Percentiles rank a stretch among this genome's conserved stretches.
Conservation (phyloP, 345 rosid genomes). For the Sisymbrium altissimum region DNA sequence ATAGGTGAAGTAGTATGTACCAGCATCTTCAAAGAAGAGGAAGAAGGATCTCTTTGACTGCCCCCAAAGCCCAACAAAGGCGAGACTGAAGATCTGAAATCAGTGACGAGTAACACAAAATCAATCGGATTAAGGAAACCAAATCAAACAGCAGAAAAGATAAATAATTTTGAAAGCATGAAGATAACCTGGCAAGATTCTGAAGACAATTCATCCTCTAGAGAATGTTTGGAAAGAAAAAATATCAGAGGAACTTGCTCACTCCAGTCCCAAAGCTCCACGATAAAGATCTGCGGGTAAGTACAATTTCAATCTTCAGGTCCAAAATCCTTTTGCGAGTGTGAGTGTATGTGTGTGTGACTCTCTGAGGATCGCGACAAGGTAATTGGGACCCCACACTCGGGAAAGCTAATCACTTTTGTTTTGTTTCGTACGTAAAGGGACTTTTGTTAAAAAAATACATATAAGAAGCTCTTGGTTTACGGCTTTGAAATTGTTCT, state of each 20-base stretch:
- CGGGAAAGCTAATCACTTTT: slow-evolving; percentile 10
- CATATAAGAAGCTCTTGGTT: background rate
- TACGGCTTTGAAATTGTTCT: background rate
- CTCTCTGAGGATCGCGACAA: slow-evolving; percentile 4
- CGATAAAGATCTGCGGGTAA: background rate
- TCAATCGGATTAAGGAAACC: background rate
- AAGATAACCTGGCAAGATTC: slow-evolving; percentile 53
- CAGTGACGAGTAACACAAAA: background rate
- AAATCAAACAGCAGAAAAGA: background rate
- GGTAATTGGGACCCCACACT: slow-evolving; percentile 13
- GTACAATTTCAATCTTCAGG: background rate
- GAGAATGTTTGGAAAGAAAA: background rate
- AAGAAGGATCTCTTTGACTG: slow-evolving; percentile 37
- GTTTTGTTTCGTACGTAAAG: slow-evolving; percentile 31
- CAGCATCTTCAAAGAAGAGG: slow-evolving; percentile 33
- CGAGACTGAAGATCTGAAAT: slow-evolving; percentile 52
- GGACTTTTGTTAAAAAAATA: background rate
- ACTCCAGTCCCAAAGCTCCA: background rate
- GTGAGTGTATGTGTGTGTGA: slow-evolving; percentile 1
- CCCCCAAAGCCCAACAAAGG: slow-evolving; percentile 43
- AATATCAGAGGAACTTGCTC: slow-evolving; percentile 7
- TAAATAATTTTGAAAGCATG: background rate
- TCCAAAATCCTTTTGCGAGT: background rate
- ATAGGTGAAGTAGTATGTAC: slow-evolving; percentile 12
- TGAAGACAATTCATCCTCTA: slow-evolving; percentile 52